Conservation (phyloP, 2,329 filamentous ascomycete species). For the Orbilia blumenaviensis region DNA sequence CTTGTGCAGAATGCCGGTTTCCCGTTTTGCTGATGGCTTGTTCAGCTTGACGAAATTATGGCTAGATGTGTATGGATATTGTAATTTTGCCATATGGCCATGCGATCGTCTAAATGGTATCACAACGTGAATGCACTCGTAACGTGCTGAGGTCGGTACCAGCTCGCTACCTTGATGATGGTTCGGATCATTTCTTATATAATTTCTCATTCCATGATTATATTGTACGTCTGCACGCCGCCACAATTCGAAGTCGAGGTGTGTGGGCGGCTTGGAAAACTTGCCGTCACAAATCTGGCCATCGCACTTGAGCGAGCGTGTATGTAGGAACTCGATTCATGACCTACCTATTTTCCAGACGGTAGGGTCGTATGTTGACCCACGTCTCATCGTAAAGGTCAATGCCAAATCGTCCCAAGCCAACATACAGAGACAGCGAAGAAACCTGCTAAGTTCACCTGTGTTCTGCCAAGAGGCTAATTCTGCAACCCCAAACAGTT, state of each 20-base stretch:
- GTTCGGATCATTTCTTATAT: conserved; percentile 12
- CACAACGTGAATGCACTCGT: conserved; percentile 27
- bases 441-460: conserved; percentile 18
- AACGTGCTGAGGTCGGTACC: conserved; percentile 49
- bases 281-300: not conserved
- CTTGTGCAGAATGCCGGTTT: conserved; percentile 30
- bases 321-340: not conserved
- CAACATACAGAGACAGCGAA: conserved; percentile 7
- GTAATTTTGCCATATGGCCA: conserved; percentile 52
- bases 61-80: conserved; percentile 23
- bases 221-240: not conserved
- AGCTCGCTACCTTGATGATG: conserved; percentile 10
- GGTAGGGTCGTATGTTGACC: not conserved
- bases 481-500: conserved; percentile 34
- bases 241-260: not conserved
- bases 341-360: too few relatives aligned
- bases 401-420: conserved; percentile 17
- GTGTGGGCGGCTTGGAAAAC: not conserved
- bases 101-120: conserved; percentile 26
- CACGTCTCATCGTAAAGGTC: conserved; percentile 24
- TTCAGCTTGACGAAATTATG: conserved; percentile 31
- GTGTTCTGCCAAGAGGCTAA: conserved; percentile 34
- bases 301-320: not conserved
- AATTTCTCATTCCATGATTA: not conserved
- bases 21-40: conserved; percentile 37